Percentiles rank a stretch among this genome's conserved stretches.
These are phyloP conservation scores for Blepharisma undulans DNA, from an alignment of 169 alveolate species.

Conservation along the genomic window DNA sequence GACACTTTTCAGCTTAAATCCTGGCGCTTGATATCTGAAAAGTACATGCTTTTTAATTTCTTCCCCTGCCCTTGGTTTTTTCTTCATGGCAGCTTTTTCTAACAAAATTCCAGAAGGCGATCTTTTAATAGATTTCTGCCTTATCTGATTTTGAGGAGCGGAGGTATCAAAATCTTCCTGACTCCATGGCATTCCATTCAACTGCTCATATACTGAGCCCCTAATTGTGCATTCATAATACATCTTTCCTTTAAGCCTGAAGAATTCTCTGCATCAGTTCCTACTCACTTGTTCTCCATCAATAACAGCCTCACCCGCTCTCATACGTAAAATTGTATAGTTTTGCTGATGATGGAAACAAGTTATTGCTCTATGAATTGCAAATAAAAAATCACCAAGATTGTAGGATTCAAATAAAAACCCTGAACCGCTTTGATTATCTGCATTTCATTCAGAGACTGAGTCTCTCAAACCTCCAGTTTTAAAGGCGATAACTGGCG, in stretches of 20 bases:
- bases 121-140: conserved; percentile 39
- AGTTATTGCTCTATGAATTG: conserved; percentile 82
- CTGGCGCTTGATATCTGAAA: conserved; percentile 48
- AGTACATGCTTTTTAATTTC: conserved; percentile 36
- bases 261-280: conserved; percentile 90
- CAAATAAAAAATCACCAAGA: conserved; percentile 77
- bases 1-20: conserved; percentile 40
- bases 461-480: conserved; percentile 94
- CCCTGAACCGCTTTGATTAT: conserved; percentile 84
- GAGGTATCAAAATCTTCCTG: conserved; percentile 17
- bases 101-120: conserved; percentile 46
- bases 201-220: conserved; percentile 37
- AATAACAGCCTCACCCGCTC: conserved; percentile 83
- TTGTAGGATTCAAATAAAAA: conserved; percentile 78
- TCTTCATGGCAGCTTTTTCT: conserved; percentile 46
- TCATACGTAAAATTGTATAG: conserved; percentile 80
- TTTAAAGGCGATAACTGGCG: conserved; percentile 92
- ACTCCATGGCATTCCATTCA: conserved; percentile 7
- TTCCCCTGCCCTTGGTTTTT: conserved; percentile 36
- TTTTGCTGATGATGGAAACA: conserved; percentile 73
- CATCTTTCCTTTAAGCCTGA: conserved; percentile 81
- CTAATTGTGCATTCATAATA: conserved; percentile 63
- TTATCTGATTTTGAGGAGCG: conserved; percentile 39
- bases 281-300: conserved; percentile 84
- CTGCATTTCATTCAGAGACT: conserved; percentile 82